A percentile compares a stretch with the other conserved stretches of the same genome.
Evolutionary conservation across 2,329 filamentous ascomycete species (phyloP).

Genomic region (Colletotrichum liaoningense): DNA sequence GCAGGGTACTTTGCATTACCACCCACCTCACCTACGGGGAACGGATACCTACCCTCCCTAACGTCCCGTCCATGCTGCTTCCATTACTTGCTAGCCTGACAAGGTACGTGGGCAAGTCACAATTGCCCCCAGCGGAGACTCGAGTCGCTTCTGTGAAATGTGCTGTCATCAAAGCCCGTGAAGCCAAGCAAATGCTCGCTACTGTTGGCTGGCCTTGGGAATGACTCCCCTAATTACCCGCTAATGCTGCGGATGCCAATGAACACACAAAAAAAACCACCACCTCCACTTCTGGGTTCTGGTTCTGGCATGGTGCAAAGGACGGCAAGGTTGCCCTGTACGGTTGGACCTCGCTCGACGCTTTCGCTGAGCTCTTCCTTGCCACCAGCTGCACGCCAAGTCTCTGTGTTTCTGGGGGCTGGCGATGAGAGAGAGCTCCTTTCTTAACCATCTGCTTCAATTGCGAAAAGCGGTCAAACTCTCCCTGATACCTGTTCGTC

Average conservation of each 20-base stretch:
- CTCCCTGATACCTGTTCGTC: not conserved
- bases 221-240: not conserved
- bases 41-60: too few relatives aligned
- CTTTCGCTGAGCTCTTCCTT: conserved; percentile 3
- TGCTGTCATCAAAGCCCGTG: not conserved
- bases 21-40: not conserved
- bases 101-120: not conserved
- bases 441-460: not conserved
- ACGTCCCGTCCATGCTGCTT: too few relatives aligned
- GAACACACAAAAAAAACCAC: not conserved
- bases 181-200: not conserved
- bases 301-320: not conserved
- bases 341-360: not conserved
- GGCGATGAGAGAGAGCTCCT: not conserved
- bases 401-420: not conserved
- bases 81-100: not conserved
- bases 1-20: not conserved
- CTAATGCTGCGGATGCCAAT: not conserved
- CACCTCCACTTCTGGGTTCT: not conserved
- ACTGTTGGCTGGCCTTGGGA: not conserved
- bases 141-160: not conserved
- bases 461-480: not conserved
- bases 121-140: conserved; percentile 4
- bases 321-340: not conserved
- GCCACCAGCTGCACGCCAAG: not conserved